Evolutionary conservation across 805 yeast species (phyloP).

Genomic region (Schwanniomyces vanrijiae): DNA sequence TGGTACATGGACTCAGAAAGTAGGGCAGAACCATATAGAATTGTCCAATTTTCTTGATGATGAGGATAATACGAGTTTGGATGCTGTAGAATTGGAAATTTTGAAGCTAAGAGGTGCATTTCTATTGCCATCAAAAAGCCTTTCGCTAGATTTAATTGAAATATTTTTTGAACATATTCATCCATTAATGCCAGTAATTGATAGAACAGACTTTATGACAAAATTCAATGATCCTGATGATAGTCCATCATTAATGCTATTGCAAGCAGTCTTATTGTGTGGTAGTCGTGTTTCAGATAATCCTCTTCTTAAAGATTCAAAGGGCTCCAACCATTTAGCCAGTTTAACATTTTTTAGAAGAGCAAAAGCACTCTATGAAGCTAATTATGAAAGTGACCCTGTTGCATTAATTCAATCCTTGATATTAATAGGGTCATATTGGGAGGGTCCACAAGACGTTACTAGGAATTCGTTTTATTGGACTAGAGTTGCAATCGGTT

Average conservation of each 20-base stretch:
- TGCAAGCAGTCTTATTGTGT: conserved; percentile 67
- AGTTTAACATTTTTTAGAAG: conserved; percentile 57
- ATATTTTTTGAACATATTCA: conserved; percentile 64
- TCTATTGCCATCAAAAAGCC: conserved; percentile 57
- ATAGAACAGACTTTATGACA: conserved; percentile 60
- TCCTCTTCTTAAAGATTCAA: conserved; percentile 49
- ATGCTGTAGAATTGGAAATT: conserved; percentile 64
- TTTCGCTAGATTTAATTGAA: conserved; percentile 60
- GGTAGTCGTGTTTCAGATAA: conserved; percentile 64
- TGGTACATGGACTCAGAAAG: conserved; percentile 45
- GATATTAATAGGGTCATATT: conserved; percentile 61
- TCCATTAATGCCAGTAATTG: conserved; percentile 67
- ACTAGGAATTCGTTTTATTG: conserved; percentile 67
- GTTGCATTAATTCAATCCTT: conserved; percentile 61
- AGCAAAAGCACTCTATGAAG: conserved; percentile 73
- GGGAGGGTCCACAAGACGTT: conserved; percentile 74
- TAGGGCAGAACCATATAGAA: conserved; percentile 48
- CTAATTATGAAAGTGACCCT: conserved; percentile 66
- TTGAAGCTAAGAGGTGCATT: conserved; percentile 70
- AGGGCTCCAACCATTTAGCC: conserved; percentile 55
- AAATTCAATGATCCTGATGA: conserved; percentile 54
- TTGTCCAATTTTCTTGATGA: conserved; percentile 44
- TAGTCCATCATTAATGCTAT: conserved; percentile 63
- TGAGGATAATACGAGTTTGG: conserved; percentile 33
- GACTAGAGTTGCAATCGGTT: conserved; percentile 66